phyloP scores from a whole-genome alignment of 2,329 filamentous ascomycete species.

The Cryphonectria parasitica region DNA sequence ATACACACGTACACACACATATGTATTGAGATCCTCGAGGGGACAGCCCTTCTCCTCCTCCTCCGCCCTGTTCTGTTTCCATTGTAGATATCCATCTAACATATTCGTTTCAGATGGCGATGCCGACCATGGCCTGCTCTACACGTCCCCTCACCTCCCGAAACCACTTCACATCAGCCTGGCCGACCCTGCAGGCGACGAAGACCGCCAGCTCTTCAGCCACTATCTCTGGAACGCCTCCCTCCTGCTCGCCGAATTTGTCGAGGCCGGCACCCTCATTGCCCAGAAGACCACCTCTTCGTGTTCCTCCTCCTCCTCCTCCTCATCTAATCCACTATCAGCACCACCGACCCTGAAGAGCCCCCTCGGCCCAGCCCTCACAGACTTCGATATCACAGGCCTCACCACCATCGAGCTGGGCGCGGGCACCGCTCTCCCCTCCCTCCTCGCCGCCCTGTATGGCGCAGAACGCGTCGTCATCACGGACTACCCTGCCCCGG shows the following conservation, averaged over 20 bases:
- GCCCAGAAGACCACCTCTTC: not conserved
- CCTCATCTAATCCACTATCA: not conserved
- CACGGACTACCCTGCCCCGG: conserved; percentile 69
- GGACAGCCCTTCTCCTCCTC: no score
- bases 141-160: conserved; percentile 57
- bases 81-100: conserved; percentile 5
- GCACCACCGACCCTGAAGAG: conserved; percentile 2
- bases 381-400: conserved; percentile 52
- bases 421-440: conserved; percentile 63
- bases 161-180: conserved; percentile 49
- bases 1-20: no score
- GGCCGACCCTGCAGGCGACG: conserved; percentile 53
- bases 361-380: conserved; percentile 26
- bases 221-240: conserved; percentile 76
- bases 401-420: conserved; percentile 66
- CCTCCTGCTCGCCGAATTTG: conserved; percentile 57
- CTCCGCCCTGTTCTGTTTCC: not conserved
- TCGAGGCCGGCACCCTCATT: conserved; percentile 53
- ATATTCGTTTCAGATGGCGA: conserved; percentile 54
- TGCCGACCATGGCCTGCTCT: conserved; percentile 59
- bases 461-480: conserved; percentile 58
- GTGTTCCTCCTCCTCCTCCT: not conserved
- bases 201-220: conserved; percentile 65
- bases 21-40: no score
- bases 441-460: conserved; percentile 52